Conservation (phyloP, 2,329 filamentous ascomycete species). For the Verticillium nonalfalfae region DNA sequence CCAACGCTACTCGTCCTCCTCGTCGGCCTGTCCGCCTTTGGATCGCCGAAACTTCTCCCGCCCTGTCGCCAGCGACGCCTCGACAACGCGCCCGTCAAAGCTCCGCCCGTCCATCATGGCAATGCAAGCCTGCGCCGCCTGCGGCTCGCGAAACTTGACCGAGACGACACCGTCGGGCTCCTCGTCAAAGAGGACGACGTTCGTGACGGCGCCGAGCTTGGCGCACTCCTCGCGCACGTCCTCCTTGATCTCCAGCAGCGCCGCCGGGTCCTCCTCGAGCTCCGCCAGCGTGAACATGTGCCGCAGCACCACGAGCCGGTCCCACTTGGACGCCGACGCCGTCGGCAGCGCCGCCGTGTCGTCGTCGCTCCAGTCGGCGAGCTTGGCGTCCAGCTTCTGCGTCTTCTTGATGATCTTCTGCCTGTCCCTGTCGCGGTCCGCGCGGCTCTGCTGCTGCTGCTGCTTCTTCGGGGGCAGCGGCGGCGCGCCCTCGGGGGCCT, state of each 20-base stretch:
- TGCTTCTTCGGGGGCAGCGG: conserved; percentile 35
- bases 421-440: conserved; percentile 58
- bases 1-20: conserved; percentile 4
- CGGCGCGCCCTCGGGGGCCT: conserved; percentile 33
- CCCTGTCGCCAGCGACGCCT: conserved; percentile 65
- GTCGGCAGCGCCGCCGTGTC: conserved; percentile 42
- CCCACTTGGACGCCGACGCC: conserved; percentile 40
- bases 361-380: conserved; percentile 95
- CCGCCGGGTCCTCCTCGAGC: conserved; percentile 76
- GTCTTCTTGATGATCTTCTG: conserved; percentile 88
- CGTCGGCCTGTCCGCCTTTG: conserved; percentile 43
- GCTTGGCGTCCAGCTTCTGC: conserved; percentile 83
- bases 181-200: conserved; percentile 82
- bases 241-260: conserved; percentile 85
- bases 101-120: conserved; percentile 71
- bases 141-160: conserved; percentile 69
- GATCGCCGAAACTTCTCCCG: conserved; percentile 68
- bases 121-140: conserved; percentile 68
- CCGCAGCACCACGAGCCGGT: conserved; percentile 80
- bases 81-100: conserved; percentile 67
- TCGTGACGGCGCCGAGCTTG: conserved; percentile 82
- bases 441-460: conserved; percentile 13
- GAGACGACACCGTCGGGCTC: conserved; percentile 81
- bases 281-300: conserved; percentile 90
- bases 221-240: conserved; percentile 87